Evolutionary conservation across 139 green algal genomes (phyloP).

Genomic region (Picochlorum sp.): DNA sequence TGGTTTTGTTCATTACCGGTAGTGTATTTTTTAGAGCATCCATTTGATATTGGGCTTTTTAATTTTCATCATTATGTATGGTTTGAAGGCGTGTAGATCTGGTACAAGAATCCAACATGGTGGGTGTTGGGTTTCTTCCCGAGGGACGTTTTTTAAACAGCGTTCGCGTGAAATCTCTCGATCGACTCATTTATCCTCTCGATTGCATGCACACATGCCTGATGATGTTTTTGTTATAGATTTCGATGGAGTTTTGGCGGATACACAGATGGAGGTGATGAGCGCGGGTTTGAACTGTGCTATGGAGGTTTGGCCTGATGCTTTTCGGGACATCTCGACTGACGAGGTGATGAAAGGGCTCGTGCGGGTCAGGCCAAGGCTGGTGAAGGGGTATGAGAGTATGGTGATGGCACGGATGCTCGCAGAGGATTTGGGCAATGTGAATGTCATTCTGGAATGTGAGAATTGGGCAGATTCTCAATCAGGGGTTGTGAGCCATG

Average conservation of each 20-base stretch:
- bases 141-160: too few relatives aligned
- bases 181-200: too few relatives aligned
- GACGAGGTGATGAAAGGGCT: conserved; percentile 17
- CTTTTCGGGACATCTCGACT: conserved; percentile 14
- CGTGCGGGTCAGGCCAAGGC: conserved; percentile 35
- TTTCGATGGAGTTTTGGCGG: conserved; percentile 64
- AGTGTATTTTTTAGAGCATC: too few relatives aligned
- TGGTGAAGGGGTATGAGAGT: conserved; percentile 52
- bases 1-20: too few relatives aligned
- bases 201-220: not conserved
- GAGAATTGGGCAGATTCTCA: conserved; percentile 28
- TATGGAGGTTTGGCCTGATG: conserved; percentile 37
- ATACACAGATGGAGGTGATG: conserved; percentile 52
- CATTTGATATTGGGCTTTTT: too few relatives aligned
- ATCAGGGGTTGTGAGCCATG: conserved; percentile 22
- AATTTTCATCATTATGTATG: too few relatives aligned
- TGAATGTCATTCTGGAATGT: conserved; percentile 16
- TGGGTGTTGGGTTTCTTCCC: too few relatives aligned
- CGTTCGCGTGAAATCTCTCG: too few relatives aligned
- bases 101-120: too few relatives aligned
- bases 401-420: conserved; percentile 57
- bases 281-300: conserved; percentile 33
- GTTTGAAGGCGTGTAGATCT: too few relatives aligned
- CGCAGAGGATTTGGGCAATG: conserved; percentile 26
- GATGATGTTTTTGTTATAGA: conserved; percentile 60